phyloP scores from a whole-genome alignment of 495 filamentous ascomycete genomes.

The Chaetomium fimeti region DNA sequence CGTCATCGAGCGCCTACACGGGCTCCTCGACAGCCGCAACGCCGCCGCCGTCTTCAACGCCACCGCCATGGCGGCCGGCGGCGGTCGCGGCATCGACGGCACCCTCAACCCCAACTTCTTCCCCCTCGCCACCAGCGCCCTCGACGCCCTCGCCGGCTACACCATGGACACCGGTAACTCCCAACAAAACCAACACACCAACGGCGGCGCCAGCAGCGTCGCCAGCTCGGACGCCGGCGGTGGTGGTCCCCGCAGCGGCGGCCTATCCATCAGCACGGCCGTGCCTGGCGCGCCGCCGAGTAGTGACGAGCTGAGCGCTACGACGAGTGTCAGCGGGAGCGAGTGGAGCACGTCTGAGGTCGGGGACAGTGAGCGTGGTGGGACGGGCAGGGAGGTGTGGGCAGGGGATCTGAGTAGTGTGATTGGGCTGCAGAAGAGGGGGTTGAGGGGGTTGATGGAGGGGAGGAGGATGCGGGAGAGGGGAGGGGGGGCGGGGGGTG shows the following conservation, averaged over 20 bases:
- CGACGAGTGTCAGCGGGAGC: slow-evolving; percentile 47
- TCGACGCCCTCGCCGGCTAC: slow-evolving; percentile 29
- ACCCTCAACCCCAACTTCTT: slow-evolving; percentile 51
- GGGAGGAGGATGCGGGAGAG: slow-evolving; percentile 81
- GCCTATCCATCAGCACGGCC: slow-evolving; percentile 44
- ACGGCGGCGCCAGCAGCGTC: slow-evolving; percentile 18
- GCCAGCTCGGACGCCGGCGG: background rate
- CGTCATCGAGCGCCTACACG: slow-evolving; percentile 85
- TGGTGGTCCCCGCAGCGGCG: slow-evolving; percentile 17
- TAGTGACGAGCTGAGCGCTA: slow-evolving; percentile 51
- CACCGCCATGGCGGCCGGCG: slow-evolving; percentile 95
- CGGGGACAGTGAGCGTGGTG: slow-evolving; percentile 44
- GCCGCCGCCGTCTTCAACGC: slow-evolving; percentile 98
- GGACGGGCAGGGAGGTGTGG: slow-evolving; percentile 63
- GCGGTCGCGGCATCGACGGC: slow-evolving; percentile 68
- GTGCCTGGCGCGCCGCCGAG: slow-evolving; percentile 37
- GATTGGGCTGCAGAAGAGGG: slow-evolving; percentile 94
- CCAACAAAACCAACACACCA: slow-evolving; percentile 26
- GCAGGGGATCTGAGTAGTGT: slow-evolving; percentile 81
- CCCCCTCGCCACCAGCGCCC: slow-evolving; percentile 27
- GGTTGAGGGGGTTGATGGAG: slow-evolving; percentile 91
- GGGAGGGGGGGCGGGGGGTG: slow-evolving; percentile 34
- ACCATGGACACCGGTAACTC: slow-evolving; percentile 1
- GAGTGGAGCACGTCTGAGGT: slow-evolving; percentile 49
- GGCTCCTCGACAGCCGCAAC: slow-evolving; percentile 85